Base-by-base conservation (phyloP, 208 protist genomes). In the Crithidia bombi region DNA sequence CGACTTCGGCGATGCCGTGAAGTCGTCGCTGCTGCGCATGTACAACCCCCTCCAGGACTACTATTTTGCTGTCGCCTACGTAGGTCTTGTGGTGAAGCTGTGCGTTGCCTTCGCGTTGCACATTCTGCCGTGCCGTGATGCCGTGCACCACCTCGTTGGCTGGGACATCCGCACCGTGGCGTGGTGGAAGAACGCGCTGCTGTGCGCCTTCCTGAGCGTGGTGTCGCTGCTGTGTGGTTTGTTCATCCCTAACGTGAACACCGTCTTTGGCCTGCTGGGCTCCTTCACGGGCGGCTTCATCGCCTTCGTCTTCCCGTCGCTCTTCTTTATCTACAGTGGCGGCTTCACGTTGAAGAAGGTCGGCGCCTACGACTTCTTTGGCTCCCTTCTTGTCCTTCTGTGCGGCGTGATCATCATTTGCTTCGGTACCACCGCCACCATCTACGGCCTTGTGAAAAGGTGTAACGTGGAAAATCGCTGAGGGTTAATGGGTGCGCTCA, bases 301-400 rank as follows among this genome's bases (percentile, higher is more conserved):
- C 61, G 84, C 69, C 21, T 91, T 95, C 62, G 73, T 93, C 43
- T 89, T 93, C n/a, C 87, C 90, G 0, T 43, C 87, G 4, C 52
- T 89, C 47, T 93, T 95, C 73, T 90, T 79, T 51, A 89, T 93
- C 47, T 87, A 91, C 70, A 55, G 69, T n/a, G 83, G 85, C 14
- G 70, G 51, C 46, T 88, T 86, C 59, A 74, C 65, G 11, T 14
- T 74, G 35, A 41, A 65, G 36, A 66, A 66, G n/a, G 77, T 82
- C n/a, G 79, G 82, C 49, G 32, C 46, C 14, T 81, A 72, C 36
- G 44, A 88, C 52, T 90, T 68, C 68, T 71, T 73, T 38, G 73
- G 77, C 15, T 69, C 81, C 6, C 65, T 81, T 12, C 0, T 78
- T 0, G 65, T 92, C 11, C 75, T 92, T 14, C 0, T 90, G 4